Evolutionary conservation across 371 early-diverging fungal genomes (phyloP).

Genomic region (Mortierella sp.): DNA sequence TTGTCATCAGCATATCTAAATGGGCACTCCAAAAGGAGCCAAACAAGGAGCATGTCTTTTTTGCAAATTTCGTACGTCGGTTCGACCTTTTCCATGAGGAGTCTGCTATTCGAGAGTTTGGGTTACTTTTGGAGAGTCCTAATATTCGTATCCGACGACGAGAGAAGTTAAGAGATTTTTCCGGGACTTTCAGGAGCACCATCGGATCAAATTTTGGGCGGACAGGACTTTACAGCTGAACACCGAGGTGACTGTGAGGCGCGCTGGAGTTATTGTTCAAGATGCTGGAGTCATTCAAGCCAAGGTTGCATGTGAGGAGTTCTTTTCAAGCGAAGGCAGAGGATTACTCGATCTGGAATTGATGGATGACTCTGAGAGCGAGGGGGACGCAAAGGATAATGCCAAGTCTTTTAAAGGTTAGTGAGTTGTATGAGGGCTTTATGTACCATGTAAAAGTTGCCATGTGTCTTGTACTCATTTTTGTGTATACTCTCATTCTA

Average conservation of each 20-base stretch:
- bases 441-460: no score
- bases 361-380: not conserved
- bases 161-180: slow-evolving; percentile 1
- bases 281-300: not conserved
- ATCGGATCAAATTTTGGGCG: not conserved
- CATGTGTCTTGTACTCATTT: no score
- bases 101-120: not conserved
- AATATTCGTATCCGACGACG: not conserved
- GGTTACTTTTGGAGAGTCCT: not conserved
- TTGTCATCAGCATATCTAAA: not conserved
- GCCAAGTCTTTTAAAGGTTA: not conserved
- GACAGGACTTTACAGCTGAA: not conserved
- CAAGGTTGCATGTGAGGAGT: not conserved
- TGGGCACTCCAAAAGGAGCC: not conserved
- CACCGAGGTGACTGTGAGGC: not conserved
- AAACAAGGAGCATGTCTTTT: not conserved
- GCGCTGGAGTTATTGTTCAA: slow-evolving; percentile 5
- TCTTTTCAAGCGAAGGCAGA: not conserved
- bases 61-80: not conserved
- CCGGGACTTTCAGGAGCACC: not conserved
- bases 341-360: not conserved
- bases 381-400: not conserved
- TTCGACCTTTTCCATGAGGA: not conserved
- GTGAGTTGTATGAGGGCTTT: no score
- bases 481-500: no score